These are phyloP conservation scores for Pleoardoris graminearum DNA, from an alignment of 2,329 filamentous ascomycete genomes.

Conservation along the genomic window DNA sequence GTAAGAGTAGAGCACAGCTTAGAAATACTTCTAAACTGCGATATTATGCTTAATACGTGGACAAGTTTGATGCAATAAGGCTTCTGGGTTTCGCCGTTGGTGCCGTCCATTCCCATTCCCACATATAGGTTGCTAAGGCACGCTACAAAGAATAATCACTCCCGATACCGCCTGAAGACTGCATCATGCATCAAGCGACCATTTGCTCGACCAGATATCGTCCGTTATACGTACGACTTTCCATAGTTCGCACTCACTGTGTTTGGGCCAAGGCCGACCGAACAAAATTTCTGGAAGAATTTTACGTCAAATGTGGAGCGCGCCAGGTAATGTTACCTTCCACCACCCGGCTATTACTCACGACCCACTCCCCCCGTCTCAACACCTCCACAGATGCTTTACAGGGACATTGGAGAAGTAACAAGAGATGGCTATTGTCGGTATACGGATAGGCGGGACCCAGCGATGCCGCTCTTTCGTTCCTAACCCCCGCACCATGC, in stretches of 20 bases:
- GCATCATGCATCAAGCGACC: too few species aligned
- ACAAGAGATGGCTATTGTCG: slow-evolving; percentile 20
- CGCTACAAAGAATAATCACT: too few species aligned
- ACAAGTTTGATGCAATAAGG: too few species aligned
- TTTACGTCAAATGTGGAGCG: slow-evolving; percentile 40
- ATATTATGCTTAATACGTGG: too few species aligned
- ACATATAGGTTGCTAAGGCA: too few species aligned
- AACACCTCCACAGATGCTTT: slow-evolving; percentile 16
- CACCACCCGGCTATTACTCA: slow-evolving; percentile 31
- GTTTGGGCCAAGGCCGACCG: slow-evolving; percentile 15
- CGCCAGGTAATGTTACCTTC: slow-evolving; percentile 22
- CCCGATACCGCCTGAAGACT: too few species aligned
- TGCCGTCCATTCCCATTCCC: too few species aligned
- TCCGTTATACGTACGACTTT: neutral
- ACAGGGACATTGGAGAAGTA: slow-evolving; percentile 18
- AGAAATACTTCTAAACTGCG: too few species aligned
- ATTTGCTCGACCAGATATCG: too few species aligned
- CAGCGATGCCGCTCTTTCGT: neutral
- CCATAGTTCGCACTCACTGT: neutral
- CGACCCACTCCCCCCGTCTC: slow-evolving; percentile 30
- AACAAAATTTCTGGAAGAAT: slow-evolving; percentile 34
- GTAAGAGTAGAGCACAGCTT: too few species aligned
- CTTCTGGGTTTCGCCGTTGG: too few species aligned
- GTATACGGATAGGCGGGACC: slow-evolving; percentile 3
- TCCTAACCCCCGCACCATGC: slow-evolving; percentile 27